Evolutionary conservation across 2,329 filamentous ascomycete genomes (phyloP).

Genomic region (Pseudocercospora macadamiae): DNA sequence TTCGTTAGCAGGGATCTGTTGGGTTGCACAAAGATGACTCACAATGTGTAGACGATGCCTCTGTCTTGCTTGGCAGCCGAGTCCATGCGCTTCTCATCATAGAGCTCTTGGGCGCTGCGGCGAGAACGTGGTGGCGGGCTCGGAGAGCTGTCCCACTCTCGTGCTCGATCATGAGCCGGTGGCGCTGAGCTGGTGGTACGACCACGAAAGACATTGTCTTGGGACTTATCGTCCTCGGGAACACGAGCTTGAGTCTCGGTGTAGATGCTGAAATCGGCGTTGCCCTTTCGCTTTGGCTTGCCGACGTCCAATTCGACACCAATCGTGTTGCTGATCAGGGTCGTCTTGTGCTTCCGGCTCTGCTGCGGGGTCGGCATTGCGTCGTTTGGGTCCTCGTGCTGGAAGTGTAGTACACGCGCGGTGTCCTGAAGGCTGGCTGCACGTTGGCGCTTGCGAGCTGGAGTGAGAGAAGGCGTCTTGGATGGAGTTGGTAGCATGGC

Average conservation of each 20-base stretch:
- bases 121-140: conserved; percentile 41
- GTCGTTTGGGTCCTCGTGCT: conserved; percentile 63
- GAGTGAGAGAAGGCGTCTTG: conserved; percentile 65
- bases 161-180: conserved; percentile 47
- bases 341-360: conserved; percentile 29
- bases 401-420: conserved; percentile 55
- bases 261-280: conserved; percentile 65
- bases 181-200: conserved; percentile 14
- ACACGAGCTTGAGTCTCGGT: conserved; percentile 78
- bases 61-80: conserved; percentile 67
- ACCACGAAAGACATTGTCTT: conserved; percentile 69
- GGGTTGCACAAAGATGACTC: conserved; percentile 52
- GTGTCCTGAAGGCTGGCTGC: conserved; percentile 49
- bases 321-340: conserved; percentile 43
- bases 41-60: conserved; percentile 78
- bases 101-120: conserved; percentile 60
- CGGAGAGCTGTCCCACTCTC: conserved; percentile 13
- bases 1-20: conserved; percentile 30
- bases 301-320: conserved; percentile 60
- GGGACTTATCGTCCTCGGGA: conserved; percentile 66
- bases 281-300: conserved; percentile 39
- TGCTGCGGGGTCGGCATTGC: conserved; percentile 63
- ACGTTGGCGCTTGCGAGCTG: conserved; percentile 54
- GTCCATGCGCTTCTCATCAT: conserved; percentile 57
- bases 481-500: conserved; percentile 73